A percentile compares a stretch with the other conserved stretches of the same genome.
These are phyloP conservation scores for Coffea humblotiana DNA, from an alignment of 305 asterid genomes.

Conservation along the genomic window DNA sequence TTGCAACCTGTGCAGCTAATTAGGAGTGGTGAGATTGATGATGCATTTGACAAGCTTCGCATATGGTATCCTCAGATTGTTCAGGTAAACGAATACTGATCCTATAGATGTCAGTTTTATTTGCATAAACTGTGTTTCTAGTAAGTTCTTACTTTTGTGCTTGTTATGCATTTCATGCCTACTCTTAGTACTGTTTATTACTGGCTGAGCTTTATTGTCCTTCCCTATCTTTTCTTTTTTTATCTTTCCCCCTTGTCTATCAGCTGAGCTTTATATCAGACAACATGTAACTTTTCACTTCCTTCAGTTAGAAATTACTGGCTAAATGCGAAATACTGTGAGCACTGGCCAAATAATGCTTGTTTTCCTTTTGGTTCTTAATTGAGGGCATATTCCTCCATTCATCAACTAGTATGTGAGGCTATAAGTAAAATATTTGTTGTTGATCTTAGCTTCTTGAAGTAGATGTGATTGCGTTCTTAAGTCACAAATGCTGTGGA, in stretches of 20 bases:
- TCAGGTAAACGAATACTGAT: conserved; percentile 49
- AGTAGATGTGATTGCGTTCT: background rate
- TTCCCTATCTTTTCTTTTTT: background rate
- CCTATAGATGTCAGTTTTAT: background rate
- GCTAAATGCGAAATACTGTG: background rate
- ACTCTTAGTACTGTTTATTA: background rate
- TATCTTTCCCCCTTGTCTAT: background rate
- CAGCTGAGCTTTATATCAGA: background rate
- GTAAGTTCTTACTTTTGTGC: background rate
- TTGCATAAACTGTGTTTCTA: background rate
- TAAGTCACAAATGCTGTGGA: background rate
- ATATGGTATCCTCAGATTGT: conserved; percentile 75
- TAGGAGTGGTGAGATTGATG: conserved; percentile 77
- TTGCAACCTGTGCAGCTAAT: conserved; percentile 54
- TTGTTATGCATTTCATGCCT: background rate
- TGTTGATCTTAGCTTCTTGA: background rate
- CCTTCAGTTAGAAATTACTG: background rate
- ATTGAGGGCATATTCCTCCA: background rate
- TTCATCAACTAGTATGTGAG: background rate
- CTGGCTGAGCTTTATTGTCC: too few relatives aligned
- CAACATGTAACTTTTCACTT: background rate
- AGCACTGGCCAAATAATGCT: background rate
- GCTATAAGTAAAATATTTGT: background rate
- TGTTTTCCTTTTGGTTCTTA: background rate
- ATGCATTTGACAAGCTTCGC: conserved; percentile 54